Conservation (phyloP, 805 yeast genomes). For the Henningerozyma blattae region DNA sequence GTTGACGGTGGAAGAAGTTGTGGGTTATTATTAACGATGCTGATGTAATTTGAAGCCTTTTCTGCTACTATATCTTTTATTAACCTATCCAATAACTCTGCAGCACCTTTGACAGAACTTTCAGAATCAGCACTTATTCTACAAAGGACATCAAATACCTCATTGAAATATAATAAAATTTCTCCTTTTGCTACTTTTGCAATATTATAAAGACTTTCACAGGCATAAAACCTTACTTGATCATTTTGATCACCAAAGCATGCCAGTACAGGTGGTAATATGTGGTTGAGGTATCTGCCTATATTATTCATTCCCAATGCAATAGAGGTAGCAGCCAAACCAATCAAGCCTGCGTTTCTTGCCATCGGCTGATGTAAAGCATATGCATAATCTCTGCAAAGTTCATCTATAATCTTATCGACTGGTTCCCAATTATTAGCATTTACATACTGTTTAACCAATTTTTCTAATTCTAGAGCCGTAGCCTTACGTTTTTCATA, state of each 20-base stretch:
- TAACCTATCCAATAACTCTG: slow-evolving; percentile 80
- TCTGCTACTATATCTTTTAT: slow-evolving; percentile 93
- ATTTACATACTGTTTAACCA: slow-evolving; percentile 48
- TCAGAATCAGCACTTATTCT: slow-evolving; percentile 85
- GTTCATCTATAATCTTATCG: slow-evolving; percentile 49
- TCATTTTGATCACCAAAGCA: slow-evolving; percentile 97
- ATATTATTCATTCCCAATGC: slow-evolving; percentile 81
- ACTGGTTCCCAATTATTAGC: slow-evolving; percentile 27
- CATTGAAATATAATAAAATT: slow-evolving; percentile 81
- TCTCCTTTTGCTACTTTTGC: slow-evolving; percentile 97
- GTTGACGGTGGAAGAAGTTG: slow-evolving; percentile 31
- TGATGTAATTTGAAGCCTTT: slow-evolving; percentile 78
- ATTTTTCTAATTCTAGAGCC: slow-evolving; percentile 65
- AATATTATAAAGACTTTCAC: slow-evolving; percentile 89
- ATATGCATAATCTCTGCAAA: slow-evolving; percentile 67
- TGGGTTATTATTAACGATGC: slow-evolving; percentile 46
- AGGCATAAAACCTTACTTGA: slow-evolving; percentile 92
- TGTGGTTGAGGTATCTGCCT: slow-evolving; percentile 69
- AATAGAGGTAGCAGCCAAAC: slow-evolving; percentile 89
- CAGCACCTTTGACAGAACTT: slow-evolving; percentile 86
- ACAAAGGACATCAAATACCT: slow-evolving; percentile 86
- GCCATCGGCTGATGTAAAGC: slow-evolving; percentile 79
- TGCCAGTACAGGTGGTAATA: slow-evolving; percentile 85
- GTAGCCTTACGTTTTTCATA: slow-evolving; percentile 72
- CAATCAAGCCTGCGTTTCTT: slow-evolving; percentile 91